Conservation (phyloP, 2,329 filamentous ascomycete genomes). For the Ophiostoma himal-ulmi region DNA sequence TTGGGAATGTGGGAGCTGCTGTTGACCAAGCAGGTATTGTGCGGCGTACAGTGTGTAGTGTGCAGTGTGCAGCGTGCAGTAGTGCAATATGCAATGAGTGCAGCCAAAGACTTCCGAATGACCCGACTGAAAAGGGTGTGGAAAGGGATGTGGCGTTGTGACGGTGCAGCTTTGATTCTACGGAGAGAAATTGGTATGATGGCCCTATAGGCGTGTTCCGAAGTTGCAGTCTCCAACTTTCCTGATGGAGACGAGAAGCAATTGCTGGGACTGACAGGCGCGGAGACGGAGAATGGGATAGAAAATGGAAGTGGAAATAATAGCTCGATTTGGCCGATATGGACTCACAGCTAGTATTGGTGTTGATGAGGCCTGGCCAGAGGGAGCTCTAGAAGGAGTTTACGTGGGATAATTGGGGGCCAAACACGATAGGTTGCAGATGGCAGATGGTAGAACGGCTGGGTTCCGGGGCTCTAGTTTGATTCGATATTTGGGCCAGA, state of each 20-base stretch:
- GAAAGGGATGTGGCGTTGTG: background rate
- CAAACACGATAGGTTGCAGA: too few species aligned
- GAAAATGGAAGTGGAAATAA: background rate
- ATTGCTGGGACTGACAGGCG: background rate
- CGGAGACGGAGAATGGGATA: background rate
- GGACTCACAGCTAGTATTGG: too few species aligned
- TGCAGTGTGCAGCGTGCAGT: background rate
- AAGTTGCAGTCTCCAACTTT: too few species aligned
- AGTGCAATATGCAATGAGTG: conserved; percentile 5
- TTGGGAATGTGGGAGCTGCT: background rate
- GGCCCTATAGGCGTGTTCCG: too few species aligned
- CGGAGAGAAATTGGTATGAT: too few species aligned
- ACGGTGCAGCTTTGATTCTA: background rate
- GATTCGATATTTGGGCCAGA: background rate
- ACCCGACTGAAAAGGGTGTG: background rate
- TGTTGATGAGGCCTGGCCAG: too few species aligned
- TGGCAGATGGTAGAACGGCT: background rate
- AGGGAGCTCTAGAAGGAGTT: too few species aligned
- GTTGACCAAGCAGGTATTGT: background rate
- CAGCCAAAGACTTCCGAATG: background rate
- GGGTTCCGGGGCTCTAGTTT: background rate
- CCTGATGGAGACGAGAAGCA: background rate
- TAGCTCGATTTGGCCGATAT: too few species aligned
- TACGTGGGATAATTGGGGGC: too few species aligned
- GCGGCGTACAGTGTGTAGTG: background rate